These are phyloP conservation scores for Phytophthora cryptogea DNA, from an alignment of 352 stramenopile species.

Conservation along the genomic window DNA sequence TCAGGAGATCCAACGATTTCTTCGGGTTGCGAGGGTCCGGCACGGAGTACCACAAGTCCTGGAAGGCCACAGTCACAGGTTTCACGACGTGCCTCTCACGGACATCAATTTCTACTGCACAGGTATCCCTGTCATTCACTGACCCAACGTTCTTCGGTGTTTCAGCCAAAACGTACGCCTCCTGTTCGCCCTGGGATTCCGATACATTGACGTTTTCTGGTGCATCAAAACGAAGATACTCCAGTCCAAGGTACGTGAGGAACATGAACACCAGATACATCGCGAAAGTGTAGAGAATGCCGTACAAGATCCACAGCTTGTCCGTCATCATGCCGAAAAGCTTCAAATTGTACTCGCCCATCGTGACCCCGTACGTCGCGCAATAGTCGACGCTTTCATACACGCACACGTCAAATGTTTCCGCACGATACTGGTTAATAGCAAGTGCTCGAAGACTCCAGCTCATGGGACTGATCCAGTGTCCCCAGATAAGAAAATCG, in stretches of 20 bases:
- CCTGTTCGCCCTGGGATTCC: conserved; percentile 8
- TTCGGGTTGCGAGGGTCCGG: conserved; percentile 41
- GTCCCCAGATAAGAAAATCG: conserved; percentile 47
- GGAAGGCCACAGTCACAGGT: conserved; percentile 36
- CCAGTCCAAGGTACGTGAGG: conserved; percentile 15
- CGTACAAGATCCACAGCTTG: conserved; percentile 26
- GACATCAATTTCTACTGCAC: conserved; percentile 12
- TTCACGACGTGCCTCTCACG: conserved; percentile 16
- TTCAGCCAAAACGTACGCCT: conserved; percentile 19
- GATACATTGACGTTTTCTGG: conserved; percentile 25
- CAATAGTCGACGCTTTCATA: conserved; percentile 42
- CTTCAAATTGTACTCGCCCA: conserved; percentile 39
- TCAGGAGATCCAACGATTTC: conserved; percentile 40
- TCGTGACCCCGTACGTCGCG: conserved; percentile 21
- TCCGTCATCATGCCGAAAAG: conserved; percentile 32
- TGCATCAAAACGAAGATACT: conserved; percentile 23
- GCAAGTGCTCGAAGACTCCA: conserved; percentile 44
- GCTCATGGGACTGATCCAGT: conserved; percentile 59
- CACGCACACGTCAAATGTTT: conserved; percentile 29
- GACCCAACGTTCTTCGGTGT: conserved; percentile 16
- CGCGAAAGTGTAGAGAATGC: conserved; percentile 13
- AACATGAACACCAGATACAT: conserved; percentile 30
- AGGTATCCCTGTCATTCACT: conserved; percentile 6
- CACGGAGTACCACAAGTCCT: conserved; percentile 57
- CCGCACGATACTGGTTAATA: conserved; percentile 41